phyloP scores from a whole-genome alignment of 164 flowering plant genomes.

The Saururus chinensis region DNA sequence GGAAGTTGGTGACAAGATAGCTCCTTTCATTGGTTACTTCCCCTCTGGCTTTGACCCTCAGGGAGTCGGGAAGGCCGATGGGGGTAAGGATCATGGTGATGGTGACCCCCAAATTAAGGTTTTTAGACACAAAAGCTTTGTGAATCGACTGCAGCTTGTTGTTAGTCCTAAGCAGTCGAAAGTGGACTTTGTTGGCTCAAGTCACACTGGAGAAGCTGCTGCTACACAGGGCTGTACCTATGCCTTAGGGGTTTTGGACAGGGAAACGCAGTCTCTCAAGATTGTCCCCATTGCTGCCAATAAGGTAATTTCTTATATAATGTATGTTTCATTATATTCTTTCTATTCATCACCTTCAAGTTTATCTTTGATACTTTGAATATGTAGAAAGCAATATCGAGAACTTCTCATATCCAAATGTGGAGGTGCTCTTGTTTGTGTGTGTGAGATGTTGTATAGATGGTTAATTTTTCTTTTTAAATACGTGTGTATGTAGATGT shows the following conservation, averaged over 20 bases:
- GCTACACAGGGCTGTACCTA: conserved; percentile 41
- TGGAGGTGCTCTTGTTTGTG: too few relatives aligned
- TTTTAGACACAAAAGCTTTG: conserved; percentile 1
- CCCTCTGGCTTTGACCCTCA: conserved; percentile 13
- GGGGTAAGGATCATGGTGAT: background rate
- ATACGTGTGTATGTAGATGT: too few relatives aligned
- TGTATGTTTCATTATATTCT: background rate
- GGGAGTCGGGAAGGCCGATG: background rate
- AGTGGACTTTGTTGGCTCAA: conserved; percentile 66
- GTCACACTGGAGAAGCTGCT: conserved; percentile 55
- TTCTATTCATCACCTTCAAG: too few relatives aligned
- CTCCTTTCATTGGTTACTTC: conserved; percentile 12
- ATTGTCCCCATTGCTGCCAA: conserved; percentile 68
- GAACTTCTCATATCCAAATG: too few relatives aligned
- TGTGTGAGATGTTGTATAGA: too few relatives aligned
- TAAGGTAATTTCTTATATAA: conserved; percentile 35
- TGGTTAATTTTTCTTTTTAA: too few relatives aligned
- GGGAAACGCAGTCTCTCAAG: conserved; percentile 39
- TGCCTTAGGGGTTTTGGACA: conserved; percentile 72
- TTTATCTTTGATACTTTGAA: too few relatives aligned
- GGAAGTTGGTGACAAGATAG: conserved; percentile 3
- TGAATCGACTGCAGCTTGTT: conserved; percentile 31
- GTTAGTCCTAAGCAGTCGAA: conserved; percentile 39
- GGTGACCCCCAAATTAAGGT: conserved; percentile 3
- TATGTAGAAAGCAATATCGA: too few relatives aligned